These are phyloP conservation scores for Phytophthora syringae DNA, from an alignment of 352 stramenopile species.

Conservation along the genomic window DNA sequence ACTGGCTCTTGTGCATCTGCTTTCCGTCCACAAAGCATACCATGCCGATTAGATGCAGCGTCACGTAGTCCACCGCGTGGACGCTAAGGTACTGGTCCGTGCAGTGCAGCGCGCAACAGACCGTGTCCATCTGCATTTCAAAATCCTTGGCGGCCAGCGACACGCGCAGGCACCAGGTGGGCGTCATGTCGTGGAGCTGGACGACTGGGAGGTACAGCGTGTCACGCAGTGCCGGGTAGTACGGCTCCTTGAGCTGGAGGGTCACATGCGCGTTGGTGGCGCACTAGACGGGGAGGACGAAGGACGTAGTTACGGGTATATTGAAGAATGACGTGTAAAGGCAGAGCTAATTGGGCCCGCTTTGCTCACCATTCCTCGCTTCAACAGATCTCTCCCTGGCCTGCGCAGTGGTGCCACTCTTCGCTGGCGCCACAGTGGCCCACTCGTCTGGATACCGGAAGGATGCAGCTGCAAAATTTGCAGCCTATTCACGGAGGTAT, in stretches of 20 bases:
- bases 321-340: too few species aligned
- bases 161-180: conserved; percentile 69
- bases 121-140: conserved; percentile 67
- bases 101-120: conserved; percentile 67
- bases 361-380: too few species aligned
- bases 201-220: conserved; percentile 49
- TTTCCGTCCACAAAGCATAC: conserved; percentile 75
- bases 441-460: too few species aligned
- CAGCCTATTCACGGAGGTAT: too few species aligned
- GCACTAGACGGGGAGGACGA: conserved; percentile 26
- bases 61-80: conserved; percentile 72
- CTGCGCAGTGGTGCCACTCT: too few species aligned
- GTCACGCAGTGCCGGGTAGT: conserved; percentile 38
- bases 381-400: too few species aligned
- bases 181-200: conserved; percentile 69
- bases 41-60: conserved; percentile 74
- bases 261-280: conserved; percentile 33
- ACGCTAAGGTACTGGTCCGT: conserved; percentile 74
- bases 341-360: too few species aligned
- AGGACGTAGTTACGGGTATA: conserved; percentile 34
- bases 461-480: too few species aligned
- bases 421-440: too few species aligned
- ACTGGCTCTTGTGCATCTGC: conserved; percentile 74
- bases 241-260: conserved; percentile 49
- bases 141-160: conserved; percentile 79